These are phyloP conservation scores for Medicago truncatula DNA, from an alignment of 306 rosid species.

Conservation along the genomic window MtrunA17r5.0-ANR NC_053045.1:27222001-27222500, in stretches of 20 bases:
- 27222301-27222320: conserved; percentile 73
- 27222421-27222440: conserved; percentile 1
- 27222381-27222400: conserved; percentile 50
- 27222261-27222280: conserved; percentile 90
- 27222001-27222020: too few species aligned
- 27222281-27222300: conserved; percentile 73
- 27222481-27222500: not conserved
- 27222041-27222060: too few species aligned
- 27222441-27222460: not conserved
- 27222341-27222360: conserved; percentile 77
- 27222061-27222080: too few species aligned
- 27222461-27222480: too few species aligned
- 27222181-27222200: not conserved
- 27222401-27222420: not conserved
- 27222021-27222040: too few species aligned
- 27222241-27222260: conserved; percentile 32
- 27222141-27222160: too few species aligned
- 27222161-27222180: conserved; percentile 1
- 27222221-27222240: conserved; percentile 24
- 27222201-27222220: not conserved
- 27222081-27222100: too few species aligned
- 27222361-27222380: conserved; percentile 75
- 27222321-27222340: conserved; percentile 68
- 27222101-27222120: too few species aligned
- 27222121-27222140: too few species aligned